Base-by-base conservation (phyloP, 306 rosid species). In the Echinosophora koreensis region DNA sequence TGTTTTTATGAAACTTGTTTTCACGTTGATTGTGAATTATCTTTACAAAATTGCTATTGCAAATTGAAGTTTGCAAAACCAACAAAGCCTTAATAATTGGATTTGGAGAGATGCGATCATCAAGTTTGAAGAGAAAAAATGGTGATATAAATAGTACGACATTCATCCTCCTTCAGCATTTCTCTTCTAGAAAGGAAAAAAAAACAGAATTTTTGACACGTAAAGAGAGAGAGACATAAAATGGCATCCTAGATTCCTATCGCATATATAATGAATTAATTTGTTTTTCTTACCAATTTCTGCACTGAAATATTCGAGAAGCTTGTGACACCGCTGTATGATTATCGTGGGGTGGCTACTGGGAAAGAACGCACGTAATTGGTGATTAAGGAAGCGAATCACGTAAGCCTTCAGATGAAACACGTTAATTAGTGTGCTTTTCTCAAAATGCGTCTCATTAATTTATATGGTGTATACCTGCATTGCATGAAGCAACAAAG, bases 201-300 rank as follows among this genome's bases (percentile, higher is more conserved):
- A 22, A 22, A 22, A 22, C 22, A 22, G 22, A 22, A 22, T 16
- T 39, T 38, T 27, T 28, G 27, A 68, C 39, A 46, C 41, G 13
- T 8, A 17, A n/a, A 56, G 10, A 32, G 13, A 34, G 5, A 17
- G 28, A 41, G 46, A 30, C 15, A 70, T 22, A 22, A 22, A 22
- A 15, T 34, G 17, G 32, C 27, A 38, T 37, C 4, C 16, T 22
- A 22, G 22, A 22, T 22, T 22, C 22, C 22, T 35, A 5, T 59
- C 42, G 8, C 13, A 41, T 12, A 56, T 61, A 5, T 37, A 22
- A 22, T 22, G 22, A 22, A 16, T 37, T 41, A 3, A 3, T 42
- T 61, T 61, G 0, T 46, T 62, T 73, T 12, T 5, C 69, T 63
- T 49, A 49, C 71, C 80, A 76, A 39, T 7, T 22, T 76, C 65